Percentiles rank a stretch among this genome's conserved stretches.
These are phyloP conservation scores for Lanmaoa pseudosensibilis DNA, from an alignment of 768 basidiomycete species.

Conservation along the genomic window DNA sequence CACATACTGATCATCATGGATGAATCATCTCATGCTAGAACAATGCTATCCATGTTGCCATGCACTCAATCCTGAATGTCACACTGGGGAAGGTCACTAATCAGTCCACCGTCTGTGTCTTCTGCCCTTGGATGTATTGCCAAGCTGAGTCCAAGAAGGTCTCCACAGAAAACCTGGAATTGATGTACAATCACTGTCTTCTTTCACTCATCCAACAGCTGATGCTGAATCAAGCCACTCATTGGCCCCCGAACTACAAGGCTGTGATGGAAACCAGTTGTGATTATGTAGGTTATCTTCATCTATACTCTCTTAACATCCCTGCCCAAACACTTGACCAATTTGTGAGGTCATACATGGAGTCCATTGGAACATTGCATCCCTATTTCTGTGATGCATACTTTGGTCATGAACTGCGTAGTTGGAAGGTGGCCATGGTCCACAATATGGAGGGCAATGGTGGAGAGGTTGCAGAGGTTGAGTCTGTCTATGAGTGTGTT, in stretches of 20 bases:
- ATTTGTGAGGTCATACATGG: background rate
- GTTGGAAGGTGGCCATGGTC: conserved; percentile 8
- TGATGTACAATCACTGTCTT: background rate
- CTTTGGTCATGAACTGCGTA: conserved; percentile 8
- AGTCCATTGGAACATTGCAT: background rate
- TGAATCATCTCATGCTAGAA: too few relatives aligned
- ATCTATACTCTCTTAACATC: background rate
- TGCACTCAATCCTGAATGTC: background rate
- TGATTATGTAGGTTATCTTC: background rate
- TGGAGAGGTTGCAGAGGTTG: background rate
- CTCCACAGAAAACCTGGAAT: background rate
- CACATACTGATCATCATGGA: too few relatives aligned
- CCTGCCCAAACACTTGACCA: background rate
- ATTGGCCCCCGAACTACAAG: background rate
- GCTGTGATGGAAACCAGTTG: background rate
- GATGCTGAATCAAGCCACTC: background rate
- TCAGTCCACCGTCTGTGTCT: background rate
- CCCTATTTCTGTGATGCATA: conserved; percentile 3
- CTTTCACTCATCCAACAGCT: background rate
- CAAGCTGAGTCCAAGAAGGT: background rate
- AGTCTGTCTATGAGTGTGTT: background rate
- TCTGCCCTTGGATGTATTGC: background rate
- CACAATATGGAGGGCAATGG: background rate
- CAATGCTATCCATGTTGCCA: background rate
- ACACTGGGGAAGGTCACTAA: background rate